Evolutionary conservation across 495 filamentous ascomycete species (phyloP).

Genomic region (Clohesyomyces aquaticus): DNA sequence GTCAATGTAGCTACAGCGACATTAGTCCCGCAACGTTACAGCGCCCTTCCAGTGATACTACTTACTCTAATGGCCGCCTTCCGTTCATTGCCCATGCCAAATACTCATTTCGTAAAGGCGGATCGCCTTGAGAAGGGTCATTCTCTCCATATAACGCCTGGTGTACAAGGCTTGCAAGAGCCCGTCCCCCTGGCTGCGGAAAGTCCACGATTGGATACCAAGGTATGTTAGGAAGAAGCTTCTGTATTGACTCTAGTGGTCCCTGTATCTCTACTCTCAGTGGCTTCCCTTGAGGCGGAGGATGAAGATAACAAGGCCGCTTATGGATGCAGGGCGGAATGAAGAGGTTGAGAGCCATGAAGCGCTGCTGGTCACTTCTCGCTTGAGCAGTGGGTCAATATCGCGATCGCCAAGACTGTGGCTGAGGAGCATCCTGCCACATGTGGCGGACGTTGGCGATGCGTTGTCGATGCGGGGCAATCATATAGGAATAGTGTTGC

Average conservation of each 20-base stretch:
- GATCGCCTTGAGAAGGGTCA: constrained; percentile 22
- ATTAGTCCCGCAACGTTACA: constrained; percentile 6
- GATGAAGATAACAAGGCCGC: constrained; percentile 18
- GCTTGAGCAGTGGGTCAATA: constrained; percentile 14
- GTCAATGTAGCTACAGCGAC: constrained; percentile 31
- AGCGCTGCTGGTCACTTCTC: constrained; percentile 23
- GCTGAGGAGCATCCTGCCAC: constrained; percentile 17
- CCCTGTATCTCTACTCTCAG: constrained; percentile 31
- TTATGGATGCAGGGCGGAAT: constrained; percentile 30
- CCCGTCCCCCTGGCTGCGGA: constrained; percentile 26
- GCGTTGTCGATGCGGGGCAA: too few species aligned
- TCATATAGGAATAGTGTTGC: too few species aligned
- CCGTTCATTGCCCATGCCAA: constrained; percentile 33
- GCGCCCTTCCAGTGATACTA: background rate
- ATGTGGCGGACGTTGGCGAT: constrained; percentile 25
- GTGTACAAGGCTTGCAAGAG: constrained; percentile 29
- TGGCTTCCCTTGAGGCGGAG: constrained; percentile 24
- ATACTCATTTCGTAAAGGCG: constrained; percentile 26
- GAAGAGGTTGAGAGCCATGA: constrained; percentile 31
- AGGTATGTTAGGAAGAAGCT: constrained; percentile 28
- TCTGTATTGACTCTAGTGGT: constrained; percentile 34
- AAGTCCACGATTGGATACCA: constrained; percentile 20
- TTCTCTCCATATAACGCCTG: constrained; percentile 29
- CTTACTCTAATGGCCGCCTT: constrained; percentile 30
- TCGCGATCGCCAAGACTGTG: constrained; percentile 25